Conservation (phyloP, 495 filamentous ascomycete genomes). For the Xylaria nigripes region DNA sequence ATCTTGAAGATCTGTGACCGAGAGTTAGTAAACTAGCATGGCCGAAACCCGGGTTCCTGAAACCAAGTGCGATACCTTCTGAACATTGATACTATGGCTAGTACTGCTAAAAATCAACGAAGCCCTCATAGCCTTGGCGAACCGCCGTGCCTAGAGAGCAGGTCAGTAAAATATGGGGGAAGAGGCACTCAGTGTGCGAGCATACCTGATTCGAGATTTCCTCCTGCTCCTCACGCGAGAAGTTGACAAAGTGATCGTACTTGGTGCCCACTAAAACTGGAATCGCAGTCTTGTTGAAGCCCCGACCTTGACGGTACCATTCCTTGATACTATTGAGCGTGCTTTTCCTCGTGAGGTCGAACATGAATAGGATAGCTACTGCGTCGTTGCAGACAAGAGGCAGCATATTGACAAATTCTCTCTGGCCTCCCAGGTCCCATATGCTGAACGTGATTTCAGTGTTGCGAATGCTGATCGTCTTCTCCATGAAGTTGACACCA, state of each 20-base stretch:
- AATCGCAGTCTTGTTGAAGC: constrained; percentile 99
- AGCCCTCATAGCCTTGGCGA: constrained; percentile 96
- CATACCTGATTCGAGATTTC: constrained; percentile 90
- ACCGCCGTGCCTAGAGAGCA: constrained; percentile 69
- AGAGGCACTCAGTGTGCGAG: not conserved
- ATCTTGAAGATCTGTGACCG: constrained; percentile 93
- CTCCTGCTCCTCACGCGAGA: constrained; percentile 93
- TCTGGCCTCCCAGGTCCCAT: constrained; percentile 96
- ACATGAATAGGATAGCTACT: constrained; percentile 98
- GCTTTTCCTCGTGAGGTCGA: constrained; percentile 94
- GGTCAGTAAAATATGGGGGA: constrained; percentile 9
- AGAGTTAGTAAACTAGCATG: not conserved
- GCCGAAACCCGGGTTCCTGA: constrained; percentile 1
- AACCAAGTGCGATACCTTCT: constrained; percentile 59
- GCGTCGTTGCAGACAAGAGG: constrained; percentile 98
- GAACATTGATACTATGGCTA: constrained; percentile 97
- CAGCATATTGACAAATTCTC: constrained; percentile 99
- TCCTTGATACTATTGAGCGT: constrained; percentile 98
- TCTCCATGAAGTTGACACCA: constrained; percentile 99
- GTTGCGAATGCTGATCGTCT: constrained; percentile 97
- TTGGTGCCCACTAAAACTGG: constrained; percentile 95
- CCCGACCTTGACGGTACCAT: constrained; percentile 95
- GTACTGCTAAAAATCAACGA: constrained; percentile 97
- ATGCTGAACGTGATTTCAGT: constrained; percentile 99
- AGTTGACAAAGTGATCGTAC: constrained; percentile 98